Evolutionary conservation across 768 basidiomycete genomes (phyloP), one percentile per base, ranked within the genome.

Genomic region (Pleurotus eryngii): DNA sequence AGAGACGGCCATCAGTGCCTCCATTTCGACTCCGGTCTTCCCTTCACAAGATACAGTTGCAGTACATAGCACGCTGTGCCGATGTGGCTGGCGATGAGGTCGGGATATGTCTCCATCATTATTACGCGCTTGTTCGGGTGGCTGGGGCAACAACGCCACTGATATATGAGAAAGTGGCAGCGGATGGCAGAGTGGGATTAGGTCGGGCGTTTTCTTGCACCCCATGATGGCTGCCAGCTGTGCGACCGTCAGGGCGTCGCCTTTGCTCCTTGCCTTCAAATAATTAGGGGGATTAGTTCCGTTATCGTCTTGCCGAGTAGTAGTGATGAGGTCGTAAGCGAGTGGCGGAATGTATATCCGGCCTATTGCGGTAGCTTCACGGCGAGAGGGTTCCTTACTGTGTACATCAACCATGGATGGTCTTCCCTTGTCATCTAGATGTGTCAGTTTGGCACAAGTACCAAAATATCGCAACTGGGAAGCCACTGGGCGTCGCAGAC

Each of bases 21-120:
- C 95, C 89, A 98, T 94, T 74, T 94, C 92, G 17, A 94, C 90
- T 4, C 94, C 90, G 12, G 92, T 92, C 68, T 85, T 86, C 12
- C 90, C 89, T 68, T 86, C 81, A 61, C 87, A 90, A 40, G 85
- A 76, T 37, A 92, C 89, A 6, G 82, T 86, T 22, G 86, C 89
- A 37, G 72, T 70, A 62, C 88, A 91, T 27, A 78, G 62, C 50
- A 92, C 82, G 63, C 76, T 82, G 69, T 79, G 78, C 56, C 65
- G 73, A 50, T 82, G 69, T 79, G 78, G 57, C 65, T 72, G 27
- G 30, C 24, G 27, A 40, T 38, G 51, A 35, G 30, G 30, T 35
- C 30, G 30, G 30, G 30, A 35, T 35, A 35, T 11, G 9, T 8
- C 15, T 30, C 39, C 58, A 42, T 58, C 46, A 12, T n/a, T 17